phyloP scores from a whole-genome alignment of 257 asterid genomes.

The Solanum medicagineum region DNA sequence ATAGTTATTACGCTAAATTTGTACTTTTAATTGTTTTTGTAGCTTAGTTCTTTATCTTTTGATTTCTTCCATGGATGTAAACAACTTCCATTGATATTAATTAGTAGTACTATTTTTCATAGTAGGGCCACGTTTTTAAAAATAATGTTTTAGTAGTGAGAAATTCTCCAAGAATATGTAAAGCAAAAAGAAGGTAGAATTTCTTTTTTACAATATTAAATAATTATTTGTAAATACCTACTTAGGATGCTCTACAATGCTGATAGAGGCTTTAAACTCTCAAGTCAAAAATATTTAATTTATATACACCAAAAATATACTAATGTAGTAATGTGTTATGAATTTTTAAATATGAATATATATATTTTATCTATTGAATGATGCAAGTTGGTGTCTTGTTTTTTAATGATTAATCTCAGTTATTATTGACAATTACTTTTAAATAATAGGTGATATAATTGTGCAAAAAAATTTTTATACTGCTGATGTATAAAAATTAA shows the following conservation, averaged over 20 bases:
- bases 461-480: too few species aligned
- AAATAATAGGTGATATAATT: too few species aligned
- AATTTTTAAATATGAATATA: too few species aligned
- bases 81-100: not conserved
- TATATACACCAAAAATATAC: not conserved
- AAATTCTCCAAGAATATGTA: not conserved
- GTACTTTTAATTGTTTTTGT: not conserved
- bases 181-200: not conserved
- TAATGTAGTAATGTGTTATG: not conserved
- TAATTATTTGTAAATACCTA: too few species aligned
- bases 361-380: too few species aligned
- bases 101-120: not conserved
- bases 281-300: not conserved
- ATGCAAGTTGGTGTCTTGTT: too few species aligned
- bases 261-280: not conserved
- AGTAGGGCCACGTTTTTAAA: not conserved
- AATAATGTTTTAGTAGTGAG: not conserved
- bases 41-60: not conserved
- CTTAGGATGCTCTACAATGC: not conserved
- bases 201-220: too few species aligned
- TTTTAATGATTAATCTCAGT: too few species aligned
- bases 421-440: too few species aligned
- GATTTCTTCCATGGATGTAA: not conserved
- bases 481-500: too few species aligned
- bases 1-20: not conserved